A percentile compares a stretch with the other conserved stretches of the same genome.
Evolutionary conservation across 2,329 filamentous ascomycete species (phyloP).

Genomic region (Monosporascus sp.): DNA sequence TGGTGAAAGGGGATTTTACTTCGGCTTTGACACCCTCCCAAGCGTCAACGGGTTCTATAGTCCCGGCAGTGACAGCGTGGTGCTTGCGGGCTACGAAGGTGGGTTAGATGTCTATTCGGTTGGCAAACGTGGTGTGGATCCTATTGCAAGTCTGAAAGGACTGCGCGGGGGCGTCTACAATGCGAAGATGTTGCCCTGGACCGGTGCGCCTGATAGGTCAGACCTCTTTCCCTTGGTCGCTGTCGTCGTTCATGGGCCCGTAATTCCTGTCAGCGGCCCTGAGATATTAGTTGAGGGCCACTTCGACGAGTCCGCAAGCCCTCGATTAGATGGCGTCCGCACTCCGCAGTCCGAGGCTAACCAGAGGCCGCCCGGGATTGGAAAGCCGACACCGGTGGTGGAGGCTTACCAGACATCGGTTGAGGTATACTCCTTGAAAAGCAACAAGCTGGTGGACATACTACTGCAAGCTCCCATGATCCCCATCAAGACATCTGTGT

Average conservation of each 20-base stretch:
- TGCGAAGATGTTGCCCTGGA: constrained; percentile 77
- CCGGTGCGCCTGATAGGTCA: constrained; percentile 45
- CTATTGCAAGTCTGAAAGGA: constrained; percentile 66
- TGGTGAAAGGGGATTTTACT: constrained; percentile 69
- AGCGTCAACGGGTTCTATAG: constrained; percentile 29
- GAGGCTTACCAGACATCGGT: constrained; percentile 79
- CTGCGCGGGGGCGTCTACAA: constrained; percentile 73
- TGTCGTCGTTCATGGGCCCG: constrained; percentile 73
- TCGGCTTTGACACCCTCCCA: constrained; percentile 70
- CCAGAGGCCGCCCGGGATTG: constrained; percentile 31
- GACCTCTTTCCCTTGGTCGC: constrained; percentile 68
- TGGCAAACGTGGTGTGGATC: constrained; percentile 64
- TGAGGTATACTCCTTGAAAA: constrained; percentile 79
- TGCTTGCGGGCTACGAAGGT: constrained; percentile 75
- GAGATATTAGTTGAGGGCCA: constrained; percentile 30
- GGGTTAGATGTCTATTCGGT: constrained; percentile 71
- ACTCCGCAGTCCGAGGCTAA: constrained; percentile 35
- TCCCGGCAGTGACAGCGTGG: constrained; percentile 53
- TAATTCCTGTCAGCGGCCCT: constrained; percentile 39
- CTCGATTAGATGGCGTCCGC: constrained; percentile 35
- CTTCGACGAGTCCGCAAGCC: constrained; percentile 32
- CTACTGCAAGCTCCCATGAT: constrained; percentile 66
- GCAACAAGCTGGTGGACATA: constrained; percentile 64
- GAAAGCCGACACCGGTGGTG: constrained; percentile 33
- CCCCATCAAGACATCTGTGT: constrained; percentile 51